Evolutionary conservation across 1,139 yeast genomes (phyloP).

Genomic region (Blastobotrys buckinghamii): DNA sequence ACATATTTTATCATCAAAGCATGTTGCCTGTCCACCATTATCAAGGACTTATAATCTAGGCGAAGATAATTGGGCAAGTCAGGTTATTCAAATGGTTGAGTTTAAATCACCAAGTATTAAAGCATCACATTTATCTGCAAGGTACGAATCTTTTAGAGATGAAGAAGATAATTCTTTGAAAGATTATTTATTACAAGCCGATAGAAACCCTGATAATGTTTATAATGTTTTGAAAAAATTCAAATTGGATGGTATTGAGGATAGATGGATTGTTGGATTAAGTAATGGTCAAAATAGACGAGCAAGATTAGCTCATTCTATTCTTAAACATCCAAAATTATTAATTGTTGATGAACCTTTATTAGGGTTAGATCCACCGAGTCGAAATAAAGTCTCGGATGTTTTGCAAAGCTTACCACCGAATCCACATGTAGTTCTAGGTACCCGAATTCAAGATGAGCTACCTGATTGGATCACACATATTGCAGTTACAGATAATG

Average conservation of each 20-base stretch:
- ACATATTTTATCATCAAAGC: constrained; percentile 41
- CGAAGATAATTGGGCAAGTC: constrained; percentile 40
- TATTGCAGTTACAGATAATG: constrained; percentile 52
- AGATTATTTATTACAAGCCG: constrained; percentile 43
- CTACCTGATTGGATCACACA: constrained; percentile 78
- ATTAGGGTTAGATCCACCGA: constrained; percentile 77
- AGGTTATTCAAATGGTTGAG: constrained; percentile 48
- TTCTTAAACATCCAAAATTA: constrained; percentile 59
- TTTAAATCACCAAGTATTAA: constrained; percentile 55
- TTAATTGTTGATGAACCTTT: constrained; percentile 86
- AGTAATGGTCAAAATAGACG: constrained; percentile 93
- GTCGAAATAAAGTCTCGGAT: constrained; percentile 54
- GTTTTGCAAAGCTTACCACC: constrained; percentile 39
- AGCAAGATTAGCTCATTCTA: constrained; percentile 74
- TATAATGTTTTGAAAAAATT: constrained; percentile 44
- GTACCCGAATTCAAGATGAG: constrained; percentile 68
- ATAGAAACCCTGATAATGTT: constrained; percentile 35
- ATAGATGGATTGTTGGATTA: constrained; percentile 77
- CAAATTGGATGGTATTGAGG: constrained; percentile 49
- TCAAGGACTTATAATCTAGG: constrained; percentile 47
- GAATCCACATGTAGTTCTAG: constrained; percentile 51
- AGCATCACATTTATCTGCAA: constrained; percentile 76
- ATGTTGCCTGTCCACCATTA: constrained; percentile 47
- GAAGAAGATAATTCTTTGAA: constrained; percentile 73
- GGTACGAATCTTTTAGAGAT: constrained; percentile 83